Conservation (phyloP, 2,329 filamentous ascomycete genomes). For the Parafenestella ontariensis region DNA sequence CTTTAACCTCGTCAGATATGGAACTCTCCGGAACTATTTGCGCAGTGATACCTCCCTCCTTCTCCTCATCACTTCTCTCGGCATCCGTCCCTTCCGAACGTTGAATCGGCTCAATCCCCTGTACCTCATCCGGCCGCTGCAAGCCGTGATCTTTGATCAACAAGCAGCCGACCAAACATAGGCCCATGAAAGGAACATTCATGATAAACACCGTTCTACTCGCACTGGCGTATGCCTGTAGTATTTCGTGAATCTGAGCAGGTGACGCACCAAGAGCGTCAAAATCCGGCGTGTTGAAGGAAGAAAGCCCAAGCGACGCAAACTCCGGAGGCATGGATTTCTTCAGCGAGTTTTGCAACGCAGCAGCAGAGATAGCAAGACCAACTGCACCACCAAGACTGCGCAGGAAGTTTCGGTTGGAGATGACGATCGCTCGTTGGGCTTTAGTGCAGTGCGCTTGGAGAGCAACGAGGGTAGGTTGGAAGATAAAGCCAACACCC, state of each 20-base stretch:
- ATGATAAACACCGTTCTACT: conserved; percentile 64
- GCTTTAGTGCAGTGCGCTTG: conserved; percentile 60
- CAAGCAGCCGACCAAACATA: conserved; percentile 59
- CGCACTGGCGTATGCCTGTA: conserved; percentile 61
- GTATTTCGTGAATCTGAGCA: conserved; percentile 43
- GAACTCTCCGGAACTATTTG: neutral
- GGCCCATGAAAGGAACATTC: conserved; percentile 61
- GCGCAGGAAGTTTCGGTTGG: conserved; percentile 68
- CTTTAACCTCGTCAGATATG: neutral
- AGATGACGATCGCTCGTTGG: conserved; percentile 68
- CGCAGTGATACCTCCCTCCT: neutral
- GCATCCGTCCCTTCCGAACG: neutral
- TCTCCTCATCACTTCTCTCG: neutral
- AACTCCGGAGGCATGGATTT: conserved; percentile 21
- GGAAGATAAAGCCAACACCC: conserved; percentile 59
- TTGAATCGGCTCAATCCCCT: neutral
- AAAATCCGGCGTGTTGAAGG: conserved; percentile 22
- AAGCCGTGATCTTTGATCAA: conserved; percentile 60
- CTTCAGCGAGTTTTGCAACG: conserved; percentile 25
- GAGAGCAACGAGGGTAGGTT: conserved; percentile 62
- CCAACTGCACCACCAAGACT: conserved; percentile 65
- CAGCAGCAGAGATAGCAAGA: conserved; percentile 55
- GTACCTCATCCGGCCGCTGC: conserved; percentile 35
- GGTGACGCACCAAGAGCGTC: conserved; percentile 9
- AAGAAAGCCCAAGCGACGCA: conserved; percentile 8